Conservation (phyloP, 805 yeast genomes). For the Metschnikowia continentalis region DNA sequence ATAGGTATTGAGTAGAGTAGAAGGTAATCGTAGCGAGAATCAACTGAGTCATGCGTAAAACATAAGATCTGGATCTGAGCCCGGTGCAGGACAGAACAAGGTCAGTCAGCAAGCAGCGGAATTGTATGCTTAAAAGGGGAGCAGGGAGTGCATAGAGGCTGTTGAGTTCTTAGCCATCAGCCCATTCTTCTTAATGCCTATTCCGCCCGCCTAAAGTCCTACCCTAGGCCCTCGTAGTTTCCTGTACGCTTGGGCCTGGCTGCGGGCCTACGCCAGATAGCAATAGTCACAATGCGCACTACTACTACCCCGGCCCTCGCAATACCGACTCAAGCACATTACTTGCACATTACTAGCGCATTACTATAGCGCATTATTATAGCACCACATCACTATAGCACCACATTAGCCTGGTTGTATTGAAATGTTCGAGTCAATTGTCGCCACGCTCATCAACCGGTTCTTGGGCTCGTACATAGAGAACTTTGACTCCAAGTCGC, state of each 20-base stretch:
- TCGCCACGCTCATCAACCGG: slow-evolving; percentile 58
- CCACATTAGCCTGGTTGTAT: not conserved
- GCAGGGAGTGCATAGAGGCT: too few relatives aligned
- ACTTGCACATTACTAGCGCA: not conserved
- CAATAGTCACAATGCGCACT: not conserved
- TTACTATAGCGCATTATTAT: not conserved
- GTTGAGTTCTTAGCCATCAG: too few relatives aligned
- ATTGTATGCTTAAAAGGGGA: too few relatives aligned
- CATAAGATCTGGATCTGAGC: too few relatives aligned
- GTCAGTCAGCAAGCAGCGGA: too few relatives aligned
- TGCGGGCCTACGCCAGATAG: not conserved
- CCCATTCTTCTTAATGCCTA: too few relatives aligned
- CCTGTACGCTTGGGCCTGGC: not conserved
- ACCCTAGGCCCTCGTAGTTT: too few relatives aligned
- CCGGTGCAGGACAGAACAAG: too few relatives aligned
- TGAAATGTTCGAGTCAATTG: slow-evolving; percentile 61
- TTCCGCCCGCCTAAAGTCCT: too few relatives aligned
- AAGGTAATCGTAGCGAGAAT: too few relatives aligned
- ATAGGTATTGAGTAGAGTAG: too few relatives aligned
- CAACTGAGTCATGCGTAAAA: too few relatives aligned
- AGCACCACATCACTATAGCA: not conserved
- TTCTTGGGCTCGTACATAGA: slow-evolving; percentile 76
- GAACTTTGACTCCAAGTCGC: slow-evolving; percentile 91
- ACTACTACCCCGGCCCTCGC: not conserved
- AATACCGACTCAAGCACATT: not conserved